Evolutionary conservation across 805 yeast species (phyloP).

Genomic region (Monosporozyma yasuniensis): DNA sequence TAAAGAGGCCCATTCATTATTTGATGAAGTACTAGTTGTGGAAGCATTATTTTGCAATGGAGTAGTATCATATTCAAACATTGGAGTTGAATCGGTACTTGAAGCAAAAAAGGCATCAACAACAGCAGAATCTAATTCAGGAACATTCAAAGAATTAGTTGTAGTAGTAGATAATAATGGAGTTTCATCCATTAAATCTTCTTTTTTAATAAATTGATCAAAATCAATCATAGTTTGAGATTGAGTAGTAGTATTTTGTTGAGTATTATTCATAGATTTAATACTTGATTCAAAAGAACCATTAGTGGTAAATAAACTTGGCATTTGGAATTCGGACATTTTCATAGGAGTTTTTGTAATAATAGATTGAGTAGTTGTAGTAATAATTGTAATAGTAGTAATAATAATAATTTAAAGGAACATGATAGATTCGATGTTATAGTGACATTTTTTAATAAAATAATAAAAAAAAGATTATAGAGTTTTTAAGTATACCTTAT

Average conservation of each 20-base stretch:
- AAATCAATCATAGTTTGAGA: slow-evolving; percentile 21
- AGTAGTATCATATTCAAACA: slow-evolving; percentile 36
- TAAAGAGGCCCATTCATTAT: slow-evolving; percentile 52
- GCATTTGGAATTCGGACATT: slow-evolving; percentile 13
- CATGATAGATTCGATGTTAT: background rate
- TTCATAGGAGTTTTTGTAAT: background rate
- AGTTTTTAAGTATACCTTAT: background rate
- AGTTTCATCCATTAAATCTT: slow-evolving; percentile 1
- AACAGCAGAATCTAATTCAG: slow-evolving; percentile 49
- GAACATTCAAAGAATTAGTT: background rate
- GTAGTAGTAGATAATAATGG: background rate
- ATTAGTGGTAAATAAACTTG: slow-evolving; percentile 9
- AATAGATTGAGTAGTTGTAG: background rate
- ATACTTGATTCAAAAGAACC: slow-evolving; percentile 4
- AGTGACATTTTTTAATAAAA: slow-evolving; percentile 4
- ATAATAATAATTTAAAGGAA: background rate
- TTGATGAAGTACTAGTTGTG: slow-evolving; percentile 16
- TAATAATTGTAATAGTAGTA: background rate
- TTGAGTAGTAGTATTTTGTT: slow-evolving; percentile 4
- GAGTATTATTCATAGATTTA: background rate
- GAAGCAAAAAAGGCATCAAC: slow-evolving; percentile 44
- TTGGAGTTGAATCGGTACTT: slow-evolving; percentile 47
- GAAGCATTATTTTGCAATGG: slow-evolving; percentile 9
- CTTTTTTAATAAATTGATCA: slow-evolving; percentile 17
- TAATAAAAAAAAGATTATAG: too few species aligned